A percentile compares a stretch with the other conserved stretches of the same genome.
Conservation (phyloP, 1,139 yeast genomes). For the Debaryomyces subglobosus region DNA sequence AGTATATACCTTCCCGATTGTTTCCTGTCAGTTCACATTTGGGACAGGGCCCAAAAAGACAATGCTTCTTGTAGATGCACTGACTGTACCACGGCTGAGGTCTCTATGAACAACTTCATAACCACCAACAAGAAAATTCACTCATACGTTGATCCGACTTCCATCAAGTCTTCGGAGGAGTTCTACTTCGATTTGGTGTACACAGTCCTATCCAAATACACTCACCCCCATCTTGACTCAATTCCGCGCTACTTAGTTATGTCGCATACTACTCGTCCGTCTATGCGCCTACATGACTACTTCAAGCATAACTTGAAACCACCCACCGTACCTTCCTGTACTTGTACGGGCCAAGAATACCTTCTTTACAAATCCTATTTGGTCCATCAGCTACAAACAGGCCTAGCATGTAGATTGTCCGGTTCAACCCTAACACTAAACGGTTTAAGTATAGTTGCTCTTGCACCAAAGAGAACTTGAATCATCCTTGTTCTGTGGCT, state of each 20-base stretch:
- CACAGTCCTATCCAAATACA: slow-evolving; percentile 9
- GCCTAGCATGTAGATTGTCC: not conserved
- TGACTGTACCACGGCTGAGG: slow-evolving; percentile 6
- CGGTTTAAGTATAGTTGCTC: slow-evolving; percentile 1
- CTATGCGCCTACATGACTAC: slow-evolving; percentile 11
- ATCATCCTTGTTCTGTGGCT: not conserved
- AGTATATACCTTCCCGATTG: slow-evolving; percentile 12
- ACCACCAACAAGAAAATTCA: slow-evolving; percentile 16
- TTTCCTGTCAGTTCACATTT: slow-evolving; percentile 15
- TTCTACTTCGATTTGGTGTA: slow-evolving; percentile 14
- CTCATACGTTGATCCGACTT: slow-evolving; percentile 17
- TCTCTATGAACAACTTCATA: slow-evolving; percentile 9
- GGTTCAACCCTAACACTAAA: not conserved
- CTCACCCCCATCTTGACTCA: slow-evolving; percentile 1
- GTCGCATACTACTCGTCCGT: not conserved
- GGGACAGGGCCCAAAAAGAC: slow-evolving; percentile 11
- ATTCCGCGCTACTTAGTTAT: slow-evolving; percentile 2
- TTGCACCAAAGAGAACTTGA: not conserved
- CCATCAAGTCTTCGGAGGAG: slow-evolving; percentile 11
- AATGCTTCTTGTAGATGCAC: slow-evolving; percentile 7
- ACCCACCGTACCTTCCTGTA: slow-evolving; percentile 12
- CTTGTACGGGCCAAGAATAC: slow-evolving; percentile 13
- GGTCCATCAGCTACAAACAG: not conserved
- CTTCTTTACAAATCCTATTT: not conserved
- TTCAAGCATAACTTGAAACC: slow-evolving; percentile 15